Base-by-base conservation (phyloP, 1,284 basidiomycete genomes). In the Hymenochaete sp. region DNA sequence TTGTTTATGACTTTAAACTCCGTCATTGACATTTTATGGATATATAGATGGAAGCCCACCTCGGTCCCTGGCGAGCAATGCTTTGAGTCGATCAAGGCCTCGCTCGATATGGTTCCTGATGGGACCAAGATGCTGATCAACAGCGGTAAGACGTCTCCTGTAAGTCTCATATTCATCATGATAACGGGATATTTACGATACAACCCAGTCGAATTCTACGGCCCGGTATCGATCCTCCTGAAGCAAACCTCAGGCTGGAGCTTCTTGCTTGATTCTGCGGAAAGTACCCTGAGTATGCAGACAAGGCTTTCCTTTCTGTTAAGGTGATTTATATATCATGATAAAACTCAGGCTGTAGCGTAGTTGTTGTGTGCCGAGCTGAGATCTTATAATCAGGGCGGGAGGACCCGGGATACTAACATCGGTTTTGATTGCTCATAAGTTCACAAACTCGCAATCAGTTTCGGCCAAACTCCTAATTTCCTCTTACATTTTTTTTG, bases 71-170 rank as follows among this genome's bases (percentile, higher is more conserved):
- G 83, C 37, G 71, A 76, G 43, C 63, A 72, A 14, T 71, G 71
- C 8, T 82, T 84, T 49, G 72, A 68, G 28, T 65, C 75, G 4
- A 78, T 85, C 66, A 79, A 75, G 56, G 73, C 78, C 2, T 73
- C 73, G 9, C 64, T 84, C 33, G 70, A 76, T 21, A 69, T 73
- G 0, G 62, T 71, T 16, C 71, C 70, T 8, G 48, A 61, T 0
- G 68, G 66, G 19, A 57, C 67, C 32, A 79, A 72, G 55, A 66
- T 68, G 63, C 49, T 73, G 36, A 46, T 75, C 42, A 72, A 73
- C 47, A 69, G 65, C 53, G 69, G 73, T 70, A 49, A 8, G 67
- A 39, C 11, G n/a, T 22, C 21, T 14, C 8, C 28, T 31, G 9
- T 9, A 31, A 31, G 14, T 6, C 8, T n/a, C 13, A 6, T n/a